phyloP scores from a whole-genome alignment of 495 filamentous ascomycete genomes.

The Talaromyces adpressus region DNA sequence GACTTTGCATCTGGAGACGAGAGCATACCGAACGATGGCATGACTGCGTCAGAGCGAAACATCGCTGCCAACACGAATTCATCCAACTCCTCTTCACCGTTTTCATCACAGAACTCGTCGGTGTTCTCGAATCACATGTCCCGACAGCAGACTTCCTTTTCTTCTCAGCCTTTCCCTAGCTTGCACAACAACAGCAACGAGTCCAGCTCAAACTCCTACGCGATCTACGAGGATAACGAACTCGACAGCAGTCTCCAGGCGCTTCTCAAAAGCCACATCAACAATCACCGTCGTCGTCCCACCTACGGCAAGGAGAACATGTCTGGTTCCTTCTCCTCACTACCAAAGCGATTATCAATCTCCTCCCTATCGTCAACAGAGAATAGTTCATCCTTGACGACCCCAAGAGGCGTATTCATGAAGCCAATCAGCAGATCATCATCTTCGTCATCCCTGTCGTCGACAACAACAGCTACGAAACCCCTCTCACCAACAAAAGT shows the following conservation, averaged over 20 bases:
- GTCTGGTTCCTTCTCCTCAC: constrained; percentile 8
- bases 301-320: constrained; percentile 32
- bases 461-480: not conserved
- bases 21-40: constrained; percentile 12
- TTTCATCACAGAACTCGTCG: constrained; percentile 16
- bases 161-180: not conserved
- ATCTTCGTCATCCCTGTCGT: constrained; percentile 4
- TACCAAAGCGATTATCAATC: not conserved
- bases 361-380: not conserved
- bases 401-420: not conserved
- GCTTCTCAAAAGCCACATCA: not conserved
- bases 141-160: not conserved
- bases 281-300: constrained; percentile 12
- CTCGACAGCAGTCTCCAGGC: not conserved
- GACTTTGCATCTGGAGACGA: constrained; percentile 12
- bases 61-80: constrained; percentile 36
- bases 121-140: constrained; percentile 1
- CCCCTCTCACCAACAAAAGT: constrained; percentile 10
- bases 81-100: constrained; percentile 9
- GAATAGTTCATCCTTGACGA: not conserved
- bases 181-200: not conserved
- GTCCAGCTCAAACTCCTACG: not conserved
- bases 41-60: constrained; percentile 35
- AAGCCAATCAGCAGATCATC: constrained; percentile 5
- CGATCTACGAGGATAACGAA: constrained; percentile 31